A percentile compares a stretch with the other conserved stretches of the same genome.
These are phyloP conservation scores for Hypoxylon lenormandii DNA, from an alignment of 495 filamentous ascomycete species.

Conservation along the genomic window DNA sequence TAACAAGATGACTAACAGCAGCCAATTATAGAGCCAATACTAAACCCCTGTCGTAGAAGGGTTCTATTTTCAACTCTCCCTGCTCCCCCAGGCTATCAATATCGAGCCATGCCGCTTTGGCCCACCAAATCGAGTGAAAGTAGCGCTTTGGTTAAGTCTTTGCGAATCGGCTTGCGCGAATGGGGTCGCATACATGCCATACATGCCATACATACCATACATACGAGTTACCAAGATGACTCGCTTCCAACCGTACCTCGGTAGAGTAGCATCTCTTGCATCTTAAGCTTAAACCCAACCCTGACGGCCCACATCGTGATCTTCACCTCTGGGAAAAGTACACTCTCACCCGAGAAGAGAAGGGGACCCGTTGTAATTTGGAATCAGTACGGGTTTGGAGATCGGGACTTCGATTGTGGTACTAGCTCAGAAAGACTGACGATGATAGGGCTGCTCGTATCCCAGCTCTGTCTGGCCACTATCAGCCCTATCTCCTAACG, in stretches of 20 bases:
- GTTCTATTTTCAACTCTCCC: slow-evolving; percentile 48
- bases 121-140: background rate
- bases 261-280: slow-evolving; percentile 8
- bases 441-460: slow-evolving; percentile 46
- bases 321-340: slow-evolving; percentile 27
- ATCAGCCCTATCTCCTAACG: slow-evolving; percentile 28
- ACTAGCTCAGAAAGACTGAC: slow-evolving; percentile 8
- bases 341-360: slow-evolving; percentile 20
- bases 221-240: no score
- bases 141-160: slow-evolving; percentile 5
- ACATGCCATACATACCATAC: slow-evolving; percentile 10
- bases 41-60: slow-evolving; percentile 21
- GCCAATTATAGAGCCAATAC: slow-evolving; percentile 40
- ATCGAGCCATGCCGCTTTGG: slow-evolving; percentile 3
- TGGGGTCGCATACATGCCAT: slow-evolving; percentile 15
- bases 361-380: slow-evolving; percentile 5
- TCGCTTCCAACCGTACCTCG: no score
- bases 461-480: slow-evolving; percentile 11
- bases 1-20: slow-evolving; percentile 45
- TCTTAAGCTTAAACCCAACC: slow-evolving; percentile 17
- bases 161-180: slow-evolving; percentile 35
- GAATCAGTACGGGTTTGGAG: slow-evolving; percentile 31
- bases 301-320: slow-evolving; percentile 29
- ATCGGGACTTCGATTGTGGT: slow-evolving; percentile 18
- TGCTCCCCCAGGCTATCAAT: slow-evolving; percentile 12